A percentile compares a stretch with the other conserved stretches of the same genome.
Evolutionary conservation across 2,329 filamentous ascomycete species (phyloP).

Genomic region (Xylaria sp.): DNA sequence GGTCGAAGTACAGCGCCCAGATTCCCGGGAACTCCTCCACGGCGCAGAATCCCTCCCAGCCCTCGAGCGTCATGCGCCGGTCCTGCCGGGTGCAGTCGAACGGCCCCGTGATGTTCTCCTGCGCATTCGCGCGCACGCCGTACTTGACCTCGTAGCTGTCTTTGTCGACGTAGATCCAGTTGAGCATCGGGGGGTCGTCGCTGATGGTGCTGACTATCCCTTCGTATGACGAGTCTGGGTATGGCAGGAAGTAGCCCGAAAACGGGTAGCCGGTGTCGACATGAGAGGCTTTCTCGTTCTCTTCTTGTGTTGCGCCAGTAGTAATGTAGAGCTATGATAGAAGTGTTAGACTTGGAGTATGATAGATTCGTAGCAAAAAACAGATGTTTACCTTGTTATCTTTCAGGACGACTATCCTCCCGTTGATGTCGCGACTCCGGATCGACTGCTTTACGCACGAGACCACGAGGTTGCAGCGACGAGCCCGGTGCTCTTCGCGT

Average conservation of each 20-base stretch:
- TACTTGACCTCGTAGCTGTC: constrained; percentile 51
- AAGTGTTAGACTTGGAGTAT: not conserved
- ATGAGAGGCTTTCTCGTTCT: constrained; percentile 30
- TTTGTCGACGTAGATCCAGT: constrained; percentile 54
- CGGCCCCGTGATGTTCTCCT: constrained; percentile 49
- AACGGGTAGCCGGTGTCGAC: constrained; percentile 51
- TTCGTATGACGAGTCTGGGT: constrained; percentile 53
- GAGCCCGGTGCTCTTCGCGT: constrained; percentile 52
- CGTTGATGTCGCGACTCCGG: constrained; percentile 47
- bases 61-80: constrained; percentile 50
- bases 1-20: constrained; percentile 53
- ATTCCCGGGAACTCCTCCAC: constrained; percentile 47
- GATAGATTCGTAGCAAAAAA: not conserved
- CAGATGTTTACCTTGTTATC: constrained; percentile 45
- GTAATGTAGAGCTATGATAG: constrained; percentile 49
- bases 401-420: constrained; percentile 47
- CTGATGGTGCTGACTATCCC: constrained; percentile 53
- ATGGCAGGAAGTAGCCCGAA: constrained; percentile 60
- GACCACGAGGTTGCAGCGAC: constrained; percentile 51
- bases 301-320: constrained; percentile 37
- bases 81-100: constrained; percentile 58
- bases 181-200: constrained; percentile 52
- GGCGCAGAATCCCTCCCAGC: constrained; percentile 54
- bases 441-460: constrained; percentile 48
- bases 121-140: constrained; percentile 46